phyloP scores from a whole-genome alignment of 495 filamentous ascomycete genomes.

The Pyrenopolyporus hunteri region DNA sequence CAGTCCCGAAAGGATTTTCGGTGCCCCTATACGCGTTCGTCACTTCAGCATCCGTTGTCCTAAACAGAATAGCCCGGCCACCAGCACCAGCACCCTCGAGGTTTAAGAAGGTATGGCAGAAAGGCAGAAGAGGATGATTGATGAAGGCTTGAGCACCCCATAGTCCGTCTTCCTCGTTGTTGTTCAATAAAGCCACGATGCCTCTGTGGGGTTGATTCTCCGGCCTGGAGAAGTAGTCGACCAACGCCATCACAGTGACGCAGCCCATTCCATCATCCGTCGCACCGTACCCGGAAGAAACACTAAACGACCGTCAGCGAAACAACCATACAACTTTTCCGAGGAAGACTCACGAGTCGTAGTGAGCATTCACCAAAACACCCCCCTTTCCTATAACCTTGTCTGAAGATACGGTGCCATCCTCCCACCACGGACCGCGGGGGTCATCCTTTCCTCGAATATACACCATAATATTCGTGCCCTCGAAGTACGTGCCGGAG shows the following conservation, averaged over 20 bases:
- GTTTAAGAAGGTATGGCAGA: constrained; percentile 87
- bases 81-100: constrained; percentile 95
- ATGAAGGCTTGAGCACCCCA: constrained; percentile 89
- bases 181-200: constrained; percentile 87
- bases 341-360: constrained; percentile 62
- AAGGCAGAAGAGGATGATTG: constrained; percentile 76
- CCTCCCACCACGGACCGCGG: constrained; percentile 67
- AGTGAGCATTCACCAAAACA: constrained; percentile 93
- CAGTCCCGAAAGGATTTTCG: constrained; percentile 80
- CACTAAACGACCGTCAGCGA: constrained; percentile 55
- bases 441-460: constrained; percentile 81
- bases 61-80: constrained; percentile 84
- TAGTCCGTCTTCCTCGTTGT: constrained; percentile 93
- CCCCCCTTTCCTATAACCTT: constrained; percentile 68
- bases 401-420: constrained; percentile 45
- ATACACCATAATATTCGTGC: constrained; percentile 91
- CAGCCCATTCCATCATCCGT: constrained; percentile 95
- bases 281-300: constrained; percentile 85
- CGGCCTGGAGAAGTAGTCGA: constrained; percentile 81
- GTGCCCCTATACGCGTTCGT: constrained; percentile 75
- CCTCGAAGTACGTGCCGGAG: constrained; percentile 80
- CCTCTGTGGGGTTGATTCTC: constrained; percentile 79
- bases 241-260: constrained; percentile 82
- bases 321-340: not conserved
- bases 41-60: constrained; percentile 86